Percentiles rank a stretch among this genome's conserved stretches.
Evolutionary conservation across 441 rosid genomes (phyloP).

Genomic region (Theobroma grandiflorum): DNA sequence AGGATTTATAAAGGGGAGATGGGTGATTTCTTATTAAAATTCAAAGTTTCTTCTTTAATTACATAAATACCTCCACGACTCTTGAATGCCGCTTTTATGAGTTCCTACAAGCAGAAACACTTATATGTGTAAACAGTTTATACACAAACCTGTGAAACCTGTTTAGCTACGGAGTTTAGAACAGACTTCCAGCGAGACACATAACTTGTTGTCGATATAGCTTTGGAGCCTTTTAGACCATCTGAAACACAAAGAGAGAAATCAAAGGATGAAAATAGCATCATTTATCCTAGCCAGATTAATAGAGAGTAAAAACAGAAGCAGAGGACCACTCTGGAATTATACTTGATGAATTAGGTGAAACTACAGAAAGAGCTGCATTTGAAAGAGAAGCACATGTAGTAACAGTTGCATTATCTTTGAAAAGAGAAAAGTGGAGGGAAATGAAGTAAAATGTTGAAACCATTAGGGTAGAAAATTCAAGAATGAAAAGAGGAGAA

Average conservation of each 20-base stretch:
- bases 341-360: background rate
- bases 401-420: background rate
- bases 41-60: background rate
- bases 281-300: background rate
- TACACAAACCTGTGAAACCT: constrained; percentile 87
- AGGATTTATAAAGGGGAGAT: background rate
- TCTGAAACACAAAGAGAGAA: constrained; percentile 51
- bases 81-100: background rate
- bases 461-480: background rate
- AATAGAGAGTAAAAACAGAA: constrained; percentile 7
- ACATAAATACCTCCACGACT: constrained; percentile 3
- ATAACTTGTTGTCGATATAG: constrained; percentile 45
- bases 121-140: background rate
- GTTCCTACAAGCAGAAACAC: constrained; percentile 4
- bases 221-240: constrained; percentile 50
- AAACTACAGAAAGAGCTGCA: background rate
- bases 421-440: background rate
- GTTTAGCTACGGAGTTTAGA: constrained; percentile 77
- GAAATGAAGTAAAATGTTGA: background rate
- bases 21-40: background rate
- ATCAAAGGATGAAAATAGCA: constrained; percentile 21
- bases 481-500: background rate
- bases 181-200: constrained; percentile 82
- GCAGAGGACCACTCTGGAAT: constrained; percentile 7
- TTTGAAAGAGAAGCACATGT: background rate